A percentile compares a stretch with the other conserved stretches of the same genome.
Evolutionary conservation across 2,329 filamentous ascomycete species (phyloP).

Genomic region (Sodiomyces alkalinus): DNA sequence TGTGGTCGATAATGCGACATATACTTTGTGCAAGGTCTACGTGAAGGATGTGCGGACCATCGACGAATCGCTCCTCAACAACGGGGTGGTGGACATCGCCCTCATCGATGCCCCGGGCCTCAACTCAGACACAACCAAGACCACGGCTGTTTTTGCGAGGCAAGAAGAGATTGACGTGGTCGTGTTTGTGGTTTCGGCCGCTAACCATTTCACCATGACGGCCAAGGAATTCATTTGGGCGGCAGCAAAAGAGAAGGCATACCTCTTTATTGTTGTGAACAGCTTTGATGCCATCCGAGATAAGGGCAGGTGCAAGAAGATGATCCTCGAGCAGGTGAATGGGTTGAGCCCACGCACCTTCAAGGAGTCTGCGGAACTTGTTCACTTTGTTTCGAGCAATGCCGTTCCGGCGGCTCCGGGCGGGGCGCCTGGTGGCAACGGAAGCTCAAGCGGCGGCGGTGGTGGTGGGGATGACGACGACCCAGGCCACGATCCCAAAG

Average conservation of each 20-base stretch:
- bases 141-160: constrained; percentile 88
- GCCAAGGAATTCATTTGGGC: constrained; percentile 97
- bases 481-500: constrained; percentile 43
- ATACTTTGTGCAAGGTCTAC: constrained; percentile 94
- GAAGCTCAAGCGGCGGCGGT: constrained; percentile 35
- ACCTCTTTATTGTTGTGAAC: constrained; percentile 95
- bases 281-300: constrained; percentile 90
- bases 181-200: constrained; percentile 93
- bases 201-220: constrained; percentile 94
- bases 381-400: constrained; percentile 97
- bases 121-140: constrained; percentile 93
- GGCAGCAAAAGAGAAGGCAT: constrained; percentile 90
- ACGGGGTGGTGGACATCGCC: constrained; percentile 94
- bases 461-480: constrained; percentile 42
- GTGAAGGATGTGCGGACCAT: constrained; percentile 79
- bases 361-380: constrained; percentile 83
- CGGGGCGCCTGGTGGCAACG: constrained; percentile 34
- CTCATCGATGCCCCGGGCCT: constrained; percentile 92
- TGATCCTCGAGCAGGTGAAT: constrained; percentile 80
- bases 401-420: constrained; percentile 60
- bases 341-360: constrained; percentile 81
- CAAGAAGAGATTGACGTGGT: constrained; percentile 99
- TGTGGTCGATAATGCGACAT: constrained; percentile 75
- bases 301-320: constrained; percentile 78
- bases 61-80: constrained; percentile 89